Base-by-base conservation (phyloP, 1,139 yeast genomes). In the Taphrina deformans region DNA sequence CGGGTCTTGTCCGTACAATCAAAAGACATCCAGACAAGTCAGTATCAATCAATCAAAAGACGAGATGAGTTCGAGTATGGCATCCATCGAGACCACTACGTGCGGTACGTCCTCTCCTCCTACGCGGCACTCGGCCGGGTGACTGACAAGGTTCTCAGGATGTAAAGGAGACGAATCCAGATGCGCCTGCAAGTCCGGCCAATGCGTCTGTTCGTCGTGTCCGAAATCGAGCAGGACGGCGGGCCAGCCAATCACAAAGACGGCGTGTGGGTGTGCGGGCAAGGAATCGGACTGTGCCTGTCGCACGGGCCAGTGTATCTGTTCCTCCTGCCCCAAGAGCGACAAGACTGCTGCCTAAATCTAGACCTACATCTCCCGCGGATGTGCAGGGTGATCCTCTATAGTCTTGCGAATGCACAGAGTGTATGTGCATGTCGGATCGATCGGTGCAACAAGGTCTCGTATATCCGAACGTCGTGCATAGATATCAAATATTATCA, bases 151-250 rank as follows among this genome's bases (percentile, higher is more conserved):
- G 40, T 33, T 9, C 29, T 51, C 48, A 51, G 51, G 41, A 27
- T 58, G 62, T 45, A 58, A 45, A 50, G 62, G 62, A 48, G 62
- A 58, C 62, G 62, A 33, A 26, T 58, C 62, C 35, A 58, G 46
- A 35, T 58, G 62, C 62, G 62, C 62, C 14, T 58, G 62, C 29
- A 46, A 45, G 26, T 10, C 26, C n/a, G 46, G 62, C 45, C 62
- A 58, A 50, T 58, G 62, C 46, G 62, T 58, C 35, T 58, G 62
- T 14, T 45, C 62, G 12, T 21, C 46, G 23, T 58, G 62, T 33
- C 55, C 55, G 5, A 51, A 51, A 21, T 51, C 55, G 1, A 12
- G 12, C 52, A 10, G 35, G 23, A 26, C 61, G 18, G 18, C 23
- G 18, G 41, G 6, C 12, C 41, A n/a, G 27, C 5, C 33, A 44